Base-by-base conservation (phyloP, 2,329 filamentous ascomycete species). In the Stagonosporopsis cucurbitacearum region DNA sequence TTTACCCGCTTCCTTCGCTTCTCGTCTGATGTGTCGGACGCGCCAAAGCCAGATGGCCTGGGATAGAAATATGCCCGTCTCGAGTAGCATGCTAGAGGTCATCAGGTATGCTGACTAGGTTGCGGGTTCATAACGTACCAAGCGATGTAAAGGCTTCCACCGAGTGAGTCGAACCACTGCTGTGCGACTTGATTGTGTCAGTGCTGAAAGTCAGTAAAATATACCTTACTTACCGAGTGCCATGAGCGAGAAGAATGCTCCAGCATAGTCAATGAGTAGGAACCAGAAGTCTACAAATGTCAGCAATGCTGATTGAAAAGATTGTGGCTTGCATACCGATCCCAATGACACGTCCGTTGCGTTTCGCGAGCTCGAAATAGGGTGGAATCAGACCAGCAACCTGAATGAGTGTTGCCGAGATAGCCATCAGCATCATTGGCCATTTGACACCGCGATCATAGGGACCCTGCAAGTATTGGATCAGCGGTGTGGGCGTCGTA, bases 211-310 rank as follows among this genome's bases (percentile, higher is more conserved):
- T 19, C n/a, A 4, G 23, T 23, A 25, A 36, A 4, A 12, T 13
- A 41, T 17, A 13, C 1, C 12, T 19, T 19, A 58, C 79, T 25
- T 75, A 84, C 83, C 82, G 9, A 88, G 71, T 1, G 86, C 84
- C 78, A 88, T 81, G 20, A 88, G 78, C 0, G 85, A 88, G 69
- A 88, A 88, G 53, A 88, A 79, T 0, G 85, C 86, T 2, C 86
- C 86, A 1, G 79, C 62, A 53, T 81, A 86, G 64, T 89, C 86
- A 62, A 88, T 84, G 0, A 75, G 73, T 3, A 88, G 70, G 61
- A 89, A 89, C 13, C 84, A 72, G 67, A 81, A 83, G 59, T 81
- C 80, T 80, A 7, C 9, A 4, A 2, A 23, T 25, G 23, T 40
- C 46, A 37, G 53, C 28, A 32, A 6, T 22, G 68, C 26, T 7